Conservation (phyloP, 1,284 basidiomycete genomes). For the Ustilago esculenta region DNA sequence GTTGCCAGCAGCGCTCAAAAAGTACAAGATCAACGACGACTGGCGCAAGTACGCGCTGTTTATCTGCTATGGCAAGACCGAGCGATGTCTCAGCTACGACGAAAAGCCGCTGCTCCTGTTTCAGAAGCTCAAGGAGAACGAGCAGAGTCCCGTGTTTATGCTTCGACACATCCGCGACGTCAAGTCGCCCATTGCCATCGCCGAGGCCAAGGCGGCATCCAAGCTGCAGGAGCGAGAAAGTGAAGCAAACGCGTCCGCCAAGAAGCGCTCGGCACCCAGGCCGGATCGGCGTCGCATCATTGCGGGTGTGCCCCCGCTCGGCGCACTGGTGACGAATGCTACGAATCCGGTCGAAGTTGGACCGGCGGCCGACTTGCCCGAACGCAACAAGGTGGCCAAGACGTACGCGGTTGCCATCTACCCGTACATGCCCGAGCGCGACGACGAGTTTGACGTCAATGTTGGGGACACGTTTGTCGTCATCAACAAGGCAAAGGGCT, state of each 20-base stretch:
- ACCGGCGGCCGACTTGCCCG: conserved; percentile 47
- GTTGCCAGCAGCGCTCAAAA: conserved; percentile 94
- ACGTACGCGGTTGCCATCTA: conserved; percentile 89
- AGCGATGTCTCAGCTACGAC: conserved; percentile 95
- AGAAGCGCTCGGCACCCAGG: conserved; percentile 27
- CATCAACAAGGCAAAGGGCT: conserved; percentile 89
- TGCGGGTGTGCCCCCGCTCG: conserved; percentile 29
- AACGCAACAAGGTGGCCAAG: conserved; percentile 19
- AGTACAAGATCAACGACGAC: conserved; percentile 98
- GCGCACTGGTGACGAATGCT: conserved; percentile 23
- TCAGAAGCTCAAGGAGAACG: conserved; percentile 94
- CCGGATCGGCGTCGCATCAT: conserved; percentile 38
- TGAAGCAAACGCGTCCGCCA: conserved; percentile 4
- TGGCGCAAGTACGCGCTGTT: conserved; percentile 99
- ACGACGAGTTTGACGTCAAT: conserved; percentile 96
- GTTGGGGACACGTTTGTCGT: conserved; percentile 83
- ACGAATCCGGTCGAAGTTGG: conserved; percentile 45
- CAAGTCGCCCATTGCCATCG: conserved; percentile 78
- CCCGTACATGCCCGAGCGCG: conserved; percentile 93
- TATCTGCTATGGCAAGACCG: conserved; percentile 90
- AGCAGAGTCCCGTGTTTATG: conserved; percentile 99
- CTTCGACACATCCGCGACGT: conserved; percentile 96
- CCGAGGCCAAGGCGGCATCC: conserved; percentile 57
- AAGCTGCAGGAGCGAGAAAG: conserved; percentile 39
- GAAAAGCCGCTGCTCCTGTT: conserved; percentile 96